These are phyloP conservation scores for Botryotinia globosa DNA, from an alignment of 2,329 filamentous ascomycete species.

Conservation along the genomic window DNA sequence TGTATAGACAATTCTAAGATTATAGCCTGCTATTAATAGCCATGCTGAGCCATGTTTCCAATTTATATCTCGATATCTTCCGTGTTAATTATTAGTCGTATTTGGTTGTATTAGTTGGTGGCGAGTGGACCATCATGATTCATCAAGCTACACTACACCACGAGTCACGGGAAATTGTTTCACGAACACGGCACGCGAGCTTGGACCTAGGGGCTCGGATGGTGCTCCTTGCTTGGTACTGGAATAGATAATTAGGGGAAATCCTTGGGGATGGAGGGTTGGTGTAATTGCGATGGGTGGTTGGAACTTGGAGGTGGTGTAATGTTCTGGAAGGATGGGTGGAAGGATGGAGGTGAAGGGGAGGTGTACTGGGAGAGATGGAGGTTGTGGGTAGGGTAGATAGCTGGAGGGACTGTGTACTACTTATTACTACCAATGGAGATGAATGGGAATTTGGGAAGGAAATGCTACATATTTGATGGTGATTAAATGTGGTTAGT, in stretches of 20 bases:
- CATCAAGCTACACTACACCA: neutral
- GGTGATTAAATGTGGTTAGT: neutral
- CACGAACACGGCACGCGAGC: neutral
- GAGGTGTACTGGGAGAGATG: neutral
- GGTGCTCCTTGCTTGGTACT: neutral
- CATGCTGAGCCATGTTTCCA: neutral
- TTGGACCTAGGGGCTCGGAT: neutral
- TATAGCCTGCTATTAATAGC: neutral
- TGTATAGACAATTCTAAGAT: neutral
- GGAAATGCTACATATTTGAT: neutral
- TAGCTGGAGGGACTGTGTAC: neutral
- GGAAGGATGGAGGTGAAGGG: neutral
- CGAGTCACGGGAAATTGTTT: neutral
- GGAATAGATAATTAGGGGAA: neutral
- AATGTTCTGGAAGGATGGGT: slow-evolving; percentile 4
- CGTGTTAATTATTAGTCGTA: neutral
- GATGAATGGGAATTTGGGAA: neutral
- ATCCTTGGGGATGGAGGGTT: neutral
- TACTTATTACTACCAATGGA: neutral
- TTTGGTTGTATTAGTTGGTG: neutral
- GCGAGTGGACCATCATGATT: neutral
- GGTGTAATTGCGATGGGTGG: neutral
- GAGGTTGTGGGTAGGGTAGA: neutral
- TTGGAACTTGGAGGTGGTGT: neutral
- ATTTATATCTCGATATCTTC: neutral